Base-by-base conservation (phyloP, 1,284 basidiomycete species). In the Takashimella koratensis region DNA sequence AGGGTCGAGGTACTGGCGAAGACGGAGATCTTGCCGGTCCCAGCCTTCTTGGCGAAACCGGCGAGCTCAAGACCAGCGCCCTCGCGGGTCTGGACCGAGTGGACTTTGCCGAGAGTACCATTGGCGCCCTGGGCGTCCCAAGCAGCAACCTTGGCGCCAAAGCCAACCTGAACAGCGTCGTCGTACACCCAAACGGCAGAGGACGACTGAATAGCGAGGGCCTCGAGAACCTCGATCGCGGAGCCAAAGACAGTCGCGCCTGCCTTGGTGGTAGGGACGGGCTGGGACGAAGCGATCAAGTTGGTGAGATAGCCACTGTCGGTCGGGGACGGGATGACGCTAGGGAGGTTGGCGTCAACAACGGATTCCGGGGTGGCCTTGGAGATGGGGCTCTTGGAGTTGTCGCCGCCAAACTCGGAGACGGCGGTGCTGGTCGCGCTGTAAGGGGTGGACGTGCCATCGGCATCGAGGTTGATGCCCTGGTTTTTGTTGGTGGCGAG, bases 31-130 rank as follows among this genome's bases (percentile, higher is more conserved):
- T 64, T 63, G 51, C 63, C 68, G 27, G 36, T 27, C n/a, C 45
- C 23, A 21, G 85, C 83, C 65, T 75, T 75, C 19, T 60, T 60
- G 43, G 71, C 61, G 57, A 90, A 83, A 16, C 92, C 92, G 40
- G 90, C 84, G 56, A 96, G 79, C 65, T 83, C 84, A 52, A 91
- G 77, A 16, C 92, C 92, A 20, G 92, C 90, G 46, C 92, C 92
- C 16, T 86, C 81, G 54, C 92, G 81, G n/a, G 88, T 91, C 77
- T 95, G 90, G 51, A 93, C 78, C 51, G 82, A 77, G 56, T 87
- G 79, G 8, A 88, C 83, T 52, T 84, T 80, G 2, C 56, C 49
- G 11, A 48, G 57, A n/a, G 53, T 58, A 19, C 46, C 45, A 21
- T 54, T 39, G 16, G 61, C 51, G 10, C 51, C 51, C 25, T 55